Conservation (phyloP, 179 eudicot species). For the Patellifolia procumbens region DNA sequence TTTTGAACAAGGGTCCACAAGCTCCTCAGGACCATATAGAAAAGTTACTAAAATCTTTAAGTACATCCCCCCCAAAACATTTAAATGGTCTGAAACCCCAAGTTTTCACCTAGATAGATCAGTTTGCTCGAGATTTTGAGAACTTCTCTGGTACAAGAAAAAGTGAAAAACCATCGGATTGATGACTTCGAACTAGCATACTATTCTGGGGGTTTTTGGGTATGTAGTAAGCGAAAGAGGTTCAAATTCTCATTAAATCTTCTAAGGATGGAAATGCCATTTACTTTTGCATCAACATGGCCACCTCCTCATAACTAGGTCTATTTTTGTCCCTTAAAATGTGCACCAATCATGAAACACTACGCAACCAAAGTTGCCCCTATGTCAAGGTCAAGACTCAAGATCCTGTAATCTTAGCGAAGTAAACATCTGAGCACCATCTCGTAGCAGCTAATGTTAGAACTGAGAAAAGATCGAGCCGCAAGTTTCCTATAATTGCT, state of each 20-base stretch:
- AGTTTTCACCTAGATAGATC: neutral
- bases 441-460: too few relatives aligned
- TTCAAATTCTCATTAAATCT: neutral
- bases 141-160: neutral
- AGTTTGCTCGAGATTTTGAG: neutral
- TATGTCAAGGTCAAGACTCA: neutral
- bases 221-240: neutral
- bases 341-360: neutral
- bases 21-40: neutral
- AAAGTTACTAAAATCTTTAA: neutral
- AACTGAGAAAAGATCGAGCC: too few relatives aligned
- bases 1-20: neutral
- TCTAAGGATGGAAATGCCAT: neutral
- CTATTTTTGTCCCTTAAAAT: neutral
- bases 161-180: neutral
- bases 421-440: too few relatives aligned
- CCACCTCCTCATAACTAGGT: neutral
- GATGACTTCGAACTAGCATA: neutral
- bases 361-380: neutral
- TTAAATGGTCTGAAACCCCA: neutral
- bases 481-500: too few relatives aligned
- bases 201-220: neutral
- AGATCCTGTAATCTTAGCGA: neutral
- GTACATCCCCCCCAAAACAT: too few relatives aligned
- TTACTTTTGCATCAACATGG: too few relatives aligned